Conservation (phyloP, 768 basidiomycete genomes). For the Tylopilus rubrobrunneus region DNA sequence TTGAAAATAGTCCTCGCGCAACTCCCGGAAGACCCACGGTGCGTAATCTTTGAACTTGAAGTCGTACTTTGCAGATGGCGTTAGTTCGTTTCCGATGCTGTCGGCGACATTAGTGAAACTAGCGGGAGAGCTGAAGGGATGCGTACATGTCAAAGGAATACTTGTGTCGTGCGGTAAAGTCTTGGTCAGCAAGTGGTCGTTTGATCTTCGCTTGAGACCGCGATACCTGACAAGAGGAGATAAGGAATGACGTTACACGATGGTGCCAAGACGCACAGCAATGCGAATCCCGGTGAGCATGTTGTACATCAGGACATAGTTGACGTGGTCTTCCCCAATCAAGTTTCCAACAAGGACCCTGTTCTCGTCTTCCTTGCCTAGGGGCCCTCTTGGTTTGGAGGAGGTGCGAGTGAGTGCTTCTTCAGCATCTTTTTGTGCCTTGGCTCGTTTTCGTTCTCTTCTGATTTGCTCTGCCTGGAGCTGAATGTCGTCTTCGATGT, state of each 20-base stretch:
- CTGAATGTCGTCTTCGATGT: constrained; percentile 62
- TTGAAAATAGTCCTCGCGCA: constrained; percentile 92
- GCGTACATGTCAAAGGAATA: constrained; percentile 95
- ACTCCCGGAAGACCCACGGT: constrained; percentile 94
- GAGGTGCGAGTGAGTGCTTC: constrained; percentile 44
- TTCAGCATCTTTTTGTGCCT: constrained; percentile 60
- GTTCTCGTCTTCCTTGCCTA: constrained; percentile 40
- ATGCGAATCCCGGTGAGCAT: constrained; percentile 99
- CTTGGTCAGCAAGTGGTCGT: constrained; percentile 77
- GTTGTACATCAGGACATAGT: constrained; percentile 99
- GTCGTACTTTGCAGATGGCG: constrained; percentile 96
- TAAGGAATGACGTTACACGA: constrained; percentile 2
- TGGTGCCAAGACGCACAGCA: constrained; percentile 52
- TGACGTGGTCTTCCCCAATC: constrained; percentile 97
- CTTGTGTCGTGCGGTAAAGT: constrained; percentile 88
- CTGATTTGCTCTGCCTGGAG: constrained; percentile 87
- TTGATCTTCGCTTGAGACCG: constrained; percentile 95
- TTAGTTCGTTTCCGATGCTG: constrained; percentile 95
- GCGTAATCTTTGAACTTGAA: constrained; percentile 99
- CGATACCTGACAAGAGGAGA: constrained; percentile 61
- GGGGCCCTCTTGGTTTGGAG: constrained; percentile 21
- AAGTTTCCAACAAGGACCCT: constrained; percentile 85
- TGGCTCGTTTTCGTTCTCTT: constrained; percentile 73
- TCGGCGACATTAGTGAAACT: constrained; percentile 4
- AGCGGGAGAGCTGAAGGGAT: not conserved